phyloP scores from a whole-genome alignment of 768 basidiomycete species.

The Exidia glandulosa region DNA sequence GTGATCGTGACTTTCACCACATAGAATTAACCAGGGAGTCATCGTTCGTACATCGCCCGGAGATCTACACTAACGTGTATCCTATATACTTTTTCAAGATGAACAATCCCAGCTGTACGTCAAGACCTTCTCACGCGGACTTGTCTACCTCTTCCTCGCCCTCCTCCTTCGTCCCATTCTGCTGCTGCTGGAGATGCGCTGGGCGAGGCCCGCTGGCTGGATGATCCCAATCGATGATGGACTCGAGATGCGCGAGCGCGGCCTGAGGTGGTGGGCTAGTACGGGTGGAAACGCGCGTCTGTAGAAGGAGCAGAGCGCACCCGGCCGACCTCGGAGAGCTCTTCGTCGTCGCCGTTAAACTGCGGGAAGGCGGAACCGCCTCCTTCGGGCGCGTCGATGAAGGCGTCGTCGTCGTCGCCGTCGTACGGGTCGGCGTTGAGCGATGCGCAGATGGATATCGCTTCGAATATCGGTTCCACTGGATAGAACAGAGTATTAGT shows the following conservation, averaged over 20 bases:
- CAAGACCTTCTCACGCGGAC: too few relatives aligned
- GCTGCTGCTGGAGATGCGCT: not conserved
- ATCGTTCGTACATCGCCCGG: too few relatives aligned
- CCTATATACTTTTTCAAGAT: too few relatives aligned
- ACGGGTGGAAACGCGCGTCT: conserved; percentile 69
- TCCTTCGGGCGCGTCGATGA: conserved; percentile 36
- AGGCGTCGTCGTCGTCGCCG: conserved; percentile 34
- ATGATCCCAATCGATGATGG: conserved; percentile 43
- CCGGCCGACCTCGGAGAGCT: conserved; percentile 82
- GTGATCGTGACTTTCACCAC: too few relatives aligned
- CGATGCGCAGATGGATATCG: conserved; percentile 75
- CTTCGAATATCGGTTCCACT: conserved; percentile 82
- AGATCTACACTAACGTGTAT: too few relatives aligned
- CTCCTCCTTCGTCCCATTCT: not conserved
- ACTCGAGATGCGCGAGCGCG: conserved; percentile 72
- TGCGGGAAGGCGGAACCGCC: too few relatives aligned
- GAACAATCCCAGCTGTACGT: too few relatives aligned
- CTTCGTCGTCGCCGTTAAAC: conserved; percentile 49
- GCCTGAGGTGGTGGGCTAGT: conserved; percentile 67
- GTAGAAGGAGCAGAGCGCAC: conserved; percentile 84
- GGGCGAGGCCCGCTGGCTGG: not conserved
- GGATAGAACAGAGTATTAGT: conserved; percentile 2
- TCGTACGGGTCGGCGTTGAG: conserved; percentile 61
- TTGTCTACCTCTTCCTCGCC: conserved; percentile 8
- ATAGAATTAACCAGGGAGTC: too few relatives aligned